Percentiles rank a stretch among this genome's conserved stretches.
phyloP scores from a whole-genome alignment of 2,329 filamentous ascomycete genomes.

The Trichoderma koningiopsis region DNA sequence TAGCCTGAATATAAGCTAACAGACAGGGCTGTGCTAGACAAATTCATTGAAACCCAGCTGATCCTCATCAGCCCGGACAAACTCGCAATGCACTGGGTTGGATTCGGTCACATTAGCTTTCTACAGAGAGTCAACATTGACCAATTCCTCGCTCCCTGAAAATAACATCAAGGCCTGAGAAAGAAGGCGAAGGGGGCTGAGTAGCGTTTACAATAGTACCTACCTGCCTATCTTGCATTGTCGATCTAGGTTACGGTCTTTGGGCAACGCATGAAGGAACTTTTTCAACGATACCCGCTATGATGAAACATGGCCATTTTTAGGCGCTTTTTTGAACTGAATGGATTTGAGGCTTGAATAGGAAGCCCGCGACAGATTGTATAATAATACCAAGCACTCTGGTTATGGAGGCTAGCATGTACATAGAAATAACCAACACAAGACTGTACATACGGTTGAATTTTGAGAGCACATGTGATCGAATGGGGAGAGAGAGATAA shows the following conservation, averaged over 20 bases:
- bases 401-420: background rate
- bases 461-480: background rate
- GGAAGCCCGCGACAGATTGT: background rate
- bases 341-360: background rate
- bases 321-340: background rate
- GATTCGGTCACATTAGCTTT: constrained; percentile 61
- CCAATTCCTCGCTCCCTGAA: constrained; percentile 43
- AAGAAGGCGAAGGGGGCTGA: background rate
- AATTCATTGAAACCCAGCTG: constrained; percentile 73
- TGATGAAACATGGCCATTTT: constrained; percentile 16
- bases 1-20: background rate
- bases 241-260: background rate
- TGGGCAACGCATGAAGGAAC: background rate
- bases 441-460: background rate
- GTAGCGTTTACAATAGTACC: background rate
- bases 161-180: background rate
- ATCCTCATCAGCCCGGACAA: constrained; percentile 76
- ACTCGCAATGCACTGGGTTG: constrained; percentile 81
- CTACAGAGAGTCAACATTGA: constrained; percentile 64
- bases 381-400: background rate
- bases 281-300: constrained; percentile 22
- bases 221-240: background rate
- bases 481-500: background rate
- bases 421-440: background rate
- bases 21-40: constrained; percentile 52